Percentiles rank a stretch among this genome's conserved stretches.
phyloP scores from a whole-genome alignment of 768 basidiomycete species.

The Pleurotus eryngii region DNA sequence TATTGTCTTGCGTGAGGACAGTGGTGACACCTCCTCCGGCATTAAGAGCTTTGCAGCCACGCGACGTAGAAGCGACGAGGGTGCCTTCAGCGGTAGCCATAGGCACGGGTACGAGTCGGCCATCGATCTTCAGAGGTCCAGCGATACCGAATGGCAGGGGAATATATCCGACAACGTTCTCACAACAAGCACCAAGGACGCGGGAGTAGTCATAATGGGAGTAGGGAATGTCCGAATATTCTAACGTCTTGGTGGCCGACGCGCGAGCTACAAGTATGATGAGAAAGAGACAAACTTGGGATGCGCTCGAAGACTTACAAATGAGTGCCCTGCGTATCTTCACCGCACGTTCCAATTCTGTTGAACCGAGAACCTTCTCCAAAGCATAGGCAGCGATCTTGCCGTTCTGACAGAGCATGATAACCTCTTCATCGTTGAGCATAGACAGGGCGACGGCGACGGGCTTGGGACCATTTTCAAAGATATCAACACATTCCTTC shows the following conservation, averaged over 20 bases:
- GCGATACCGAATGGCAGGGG: constrained; percentile 96
- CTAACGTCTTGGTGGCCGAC: constrained; percentile 79
- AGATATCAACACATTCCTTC: constrained; percentile 77
- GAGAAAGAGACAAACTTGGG: background rate
- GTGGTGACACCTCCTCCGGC: constrained; percentile 94
- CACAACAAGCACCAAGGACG: constrained; percentile 95
- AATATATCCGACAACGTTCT: constrained; percentile 97
- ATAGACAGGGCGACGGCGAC: constrained; percentile 51
- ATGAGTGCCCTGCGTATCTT: constrained; percentile 82
- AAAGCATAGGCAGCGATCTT: constrained; percentile 95
- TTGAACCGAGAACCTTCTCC: constrained; percentile 81
- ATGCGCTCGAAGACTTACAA: constrained; percentile 53
- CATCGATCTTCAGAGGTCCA: constrained; percentile 91
- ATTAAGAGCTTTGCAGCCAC: constrained; percentile 97
- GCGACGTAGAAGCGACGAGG: constrained; percentile 93
- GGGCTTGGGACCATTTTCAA: constrained; percentile 68
- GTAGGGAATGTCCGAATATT: constrained; percentile 79
- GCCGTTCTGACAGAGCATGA: constrained; percentile 82
- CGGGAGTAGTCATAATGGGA: constrained; percentile 88
- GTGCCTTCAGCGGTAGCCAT: constrained; percentile 99
- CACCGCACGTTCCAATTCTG: constrained; percentile 82
- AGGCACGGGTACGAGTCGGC: constrained; percentile 80
- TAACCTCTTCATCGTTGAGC: constrained; percentile 90
- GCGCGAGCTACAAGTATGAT: constrained; percentile 63
- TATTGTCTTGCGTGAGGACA: constrained; percentile 86